Conservation (phyloP, 306 rosid species). For the Medicago ruthenica region DNA sequence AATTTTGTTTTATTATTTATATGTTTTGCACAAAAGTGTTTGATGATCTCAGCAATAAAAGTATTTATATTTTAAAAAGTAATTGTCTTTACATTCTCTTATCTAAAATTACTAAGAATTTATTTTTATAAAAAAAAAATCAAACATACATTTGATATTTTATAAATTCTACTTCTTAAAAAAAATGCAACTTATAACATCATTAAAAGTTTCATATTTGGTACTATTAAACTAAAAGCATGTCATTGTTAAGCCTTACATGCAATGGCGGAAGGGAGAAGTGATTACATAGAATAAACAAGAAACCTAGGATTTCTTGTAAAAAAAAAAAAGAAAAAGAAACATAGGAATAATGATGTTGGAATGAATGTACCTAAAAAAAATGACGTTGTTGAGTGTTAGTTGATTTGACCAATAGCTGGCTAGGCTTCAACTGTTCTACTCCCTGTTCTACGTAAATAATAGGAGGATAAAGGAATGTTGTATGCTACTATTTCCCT, state of each 20-base stretch:
- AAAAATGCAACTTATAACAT: background rate
- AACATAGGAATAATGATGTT: constrained; percentile 10
- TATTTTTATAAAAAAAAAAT: too few relatives aligned
- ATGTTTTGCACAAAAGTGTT: background rate
- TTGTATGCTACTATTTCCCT: background rate
- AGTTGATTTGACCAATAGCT: constrained; percentile 2
- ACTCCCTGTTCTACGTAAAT: background rate
- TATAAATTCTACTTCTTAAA: background rate
- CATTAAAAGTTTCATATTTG: too few relatives aligned
- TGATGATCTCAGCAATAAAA: too few relatives aligned
- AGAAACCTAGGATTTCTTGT: background rate
- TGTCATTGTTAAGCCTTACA: background rate
- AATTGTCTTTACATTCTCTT: background rate
- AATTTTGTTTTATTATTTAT: background rate
- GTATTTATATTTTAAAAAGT: background rate
- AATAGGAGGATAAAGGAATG: background rate
- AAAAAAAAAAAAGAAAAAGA: background rate
- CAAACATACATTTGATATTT: too few relatives aligned
- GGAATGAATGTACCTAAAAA: too few relatives aligned
- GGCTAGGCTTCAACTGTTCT: background rate
- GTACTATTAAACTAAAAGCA: background rate
- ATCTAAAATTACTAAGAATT: background rate
- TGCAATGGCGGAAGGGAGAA: background rate
- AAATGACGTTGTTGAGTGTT: background rate
- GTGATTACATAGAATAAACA: background rate